These are phyloP conservation scores for Gossypium rotundifolium DNA, from an alignment of 345 rosid genomes.

Conservation along the genomic window DNA sequence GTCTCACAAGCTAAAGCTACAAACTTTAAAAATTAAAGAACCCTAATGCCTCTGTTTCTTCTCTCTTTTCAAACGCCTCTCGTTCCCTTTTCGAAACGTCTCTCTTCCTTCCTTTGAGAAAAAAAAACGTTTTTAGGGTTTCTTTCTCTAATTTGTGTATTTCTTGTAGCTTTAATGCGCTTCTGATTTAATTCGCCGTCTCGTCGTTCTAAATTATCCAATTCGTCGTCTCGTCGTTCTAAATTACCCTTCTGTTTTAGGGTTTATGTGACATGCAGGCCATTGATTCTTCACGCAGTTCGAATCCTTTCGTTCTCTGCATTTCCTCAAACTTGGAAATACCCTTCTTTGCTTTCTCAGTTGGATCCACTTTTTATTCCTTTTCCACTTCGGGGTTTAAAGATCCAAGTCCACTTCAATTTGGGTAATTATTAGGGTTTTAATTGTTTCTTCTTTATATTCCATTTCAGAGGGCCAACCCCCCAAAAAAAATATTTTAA, in stretches of 20 bases:
- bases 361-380: background rate
- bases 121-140: conserved; percentile 6
- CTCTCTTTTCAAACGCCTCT: background rate
- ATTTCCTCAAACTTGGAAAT: conserved; percentile 13
- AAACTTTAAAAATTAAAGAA: background rate
- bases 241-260: background rate
- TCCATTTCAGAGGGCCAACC: background rate
- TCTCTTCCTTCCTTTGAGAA: background rate
- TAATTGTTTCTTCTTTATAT: background rate
- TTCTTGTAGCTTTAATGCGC: background rate
- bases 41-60: background rate
- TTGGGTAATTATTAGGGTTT: conserved; percentile 2
- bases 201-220: background rate
- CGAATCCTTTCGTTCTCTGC: conserved; percentile 2
- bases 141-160: background rate
- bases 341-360: background rate
- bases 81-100: background rate
- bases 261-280: conserved; percentile 9
- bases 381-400: conserved; percentile 15
- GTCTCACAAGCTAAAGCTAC: background rate
- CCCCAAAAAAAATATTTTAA: no score
- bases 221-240: background rate
- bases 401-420: conserved; percentile 11
- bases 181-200: background rate
- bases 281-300: background rate